Base-by-base conservation (phyloP, 2,329 filamentous ascomycete species). In the Microthyrium microscopicum region DNA sequence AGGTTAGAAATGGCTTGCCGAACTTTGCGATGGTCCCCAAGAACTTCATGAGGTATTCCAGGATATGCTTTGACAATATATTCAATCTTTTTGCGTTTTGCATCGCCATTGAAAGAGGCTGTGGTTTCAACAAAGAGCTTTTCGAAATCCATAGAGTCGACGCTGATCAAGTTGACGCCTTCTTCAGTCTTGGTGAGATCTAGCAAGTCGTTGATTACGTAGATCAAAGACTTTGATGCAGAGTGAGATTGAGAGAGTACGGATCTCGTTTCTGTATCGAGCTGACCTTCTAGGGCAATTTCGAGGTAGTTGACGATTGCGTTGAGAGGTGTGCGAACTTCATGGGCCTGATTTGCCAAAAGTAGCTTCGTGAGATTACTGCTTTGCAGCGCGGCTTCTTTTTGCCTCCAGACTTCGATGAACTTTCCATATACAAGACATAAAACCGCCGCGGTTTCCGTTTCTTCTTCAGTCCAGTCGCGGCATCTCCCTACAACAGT, bases 301-400 rank as follows among this genome's bases (percentile, higher is more conserved):
- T 93, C 84, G 1, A 93, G 66, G 43, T 91, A 93, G 45, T 93
- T 93, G 54, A 93, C 91, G 46, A 93, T 92, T 12, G 84, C 84
- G 46, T 93, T 93, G 2, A 93, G 58, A 0, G 84, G 84, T 1
- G 84, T 93, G 31, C 85, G 75, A 6, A 93, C 82, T 57, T 93
- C 84, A 42, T 93, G 85, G 0, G 84, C 84, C 0, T 83, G 91
- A 42, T 93, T 92, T 4, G 83, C 80, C 16, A 93, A 61, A 2
- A 93, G 56, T 4, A 93, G 55, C 29, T 72, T 66, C 0, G 82
- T 92, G 2, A 93, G 61, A 39, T 85, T 77, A 43, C 78, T 91
- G 48, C 64, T 87, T 44, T 91, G 77, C 38, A 92, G 50, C 0
- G 80, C 80, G 2, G 75, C 77, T 51, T 93, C 84, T 43, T 92